Conservation (phyloP, 495 filamentous ascomycete species). For the Aspergillus funiculosus region DNA sequence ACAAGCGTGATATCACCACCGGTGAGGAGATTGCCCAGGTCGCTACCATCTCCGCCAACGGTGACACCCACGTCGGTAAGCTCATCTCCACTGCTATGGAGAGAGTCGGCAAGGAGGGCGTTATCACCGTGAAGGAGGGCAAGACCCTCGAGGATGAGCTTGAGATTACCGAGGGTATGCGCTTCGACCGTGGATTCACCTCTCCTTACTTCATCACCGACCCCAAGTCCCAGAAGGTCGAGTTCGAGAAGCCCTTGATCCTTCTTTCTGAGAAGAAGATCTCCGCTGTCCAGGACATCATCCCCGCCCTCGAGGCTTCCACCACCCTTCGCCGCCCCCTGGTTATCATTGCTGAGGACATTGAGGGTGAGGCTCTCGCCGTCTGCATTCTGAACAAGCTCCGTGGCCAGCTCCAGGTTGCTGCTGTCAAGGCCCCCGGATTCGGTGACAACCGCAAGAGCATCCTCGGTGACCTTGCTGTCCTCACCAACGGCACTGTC, state of each 20-base stretch:
- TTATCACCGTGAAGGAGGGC: constrained; percentile 99
- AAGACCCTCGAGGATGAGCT: constrained; percentile 98
- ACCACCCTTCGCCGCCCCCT: constrained; percentile 92
- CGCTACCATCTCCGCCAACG: constrained; percentile 96
- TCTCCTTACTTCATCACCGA: constrained; percentile 99
- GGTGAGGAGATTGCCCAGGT: constrained; percentile 97
- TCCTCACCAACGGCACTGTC: constrained; percentile 94
- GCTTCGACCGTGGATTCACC: constrained; percentile 96
- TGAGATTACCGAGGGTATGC: constrained; percentile 98
- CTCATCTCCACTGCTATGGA: constrained; percentile 98
- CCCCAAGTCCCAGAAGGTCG: constrained; percentile 94
- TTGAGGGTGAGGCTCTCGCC: constrained; percentile 95
- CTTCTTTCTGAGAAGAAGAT: constrained; percentile 99
- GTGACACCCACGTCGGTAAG: constrained; percentile 90
- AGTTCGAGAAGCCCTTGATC: constrained; percentile 98
- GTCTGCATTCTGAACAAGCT: constrained; percentile 99
- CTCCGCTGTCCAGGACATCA: constrained; percentile 95
- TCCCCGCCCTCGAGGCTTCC: constrained; percentile 93
- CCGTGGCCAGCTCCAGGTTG: constrained; percentile 96
- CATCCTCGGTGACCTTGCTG: constrained; percentile 90
- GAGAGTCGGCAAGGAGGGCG: constrained; percentile 99
- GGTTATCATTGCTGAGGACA: constrained; percentile 98
- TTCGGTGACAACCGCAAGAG: constrained; percentile 99
- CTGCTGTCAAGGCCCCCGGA: constrained; percentile 96
- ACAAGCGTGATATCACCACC: constrained; percentile 96